phyloP scores from a whole-genome alignment of 805 yeast genomes.

The Myxozyma geophila region DNA sequence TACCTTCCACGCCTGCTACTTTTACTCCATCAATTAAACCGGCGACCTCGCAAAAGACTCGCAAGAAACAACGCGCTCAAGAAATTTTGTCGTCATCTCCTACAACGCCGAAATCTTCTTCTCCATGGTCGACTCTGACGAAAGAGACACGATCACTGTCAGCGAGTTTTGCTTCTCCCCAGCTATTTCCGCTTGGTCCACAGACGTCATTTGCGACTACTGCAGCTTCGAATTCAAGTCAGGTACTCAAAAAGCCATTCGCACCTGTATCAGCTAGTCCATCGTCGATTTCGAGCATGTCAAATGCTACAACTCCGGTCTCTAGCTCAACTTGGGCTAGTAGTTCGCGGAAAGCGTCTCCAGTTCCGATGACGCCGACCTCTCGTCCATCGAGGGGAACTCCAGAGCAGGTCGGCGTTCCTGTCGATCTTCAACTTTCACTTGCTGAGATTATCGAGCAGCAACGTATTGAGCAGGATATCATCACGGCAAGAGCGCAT shows the following conservation, averaged over 20 bases:
- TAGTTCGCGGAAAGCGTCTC: conserved; percentile 1
- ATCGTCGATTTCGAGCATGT: background rate
- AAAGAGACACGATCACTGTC: conserved; percentile 5
- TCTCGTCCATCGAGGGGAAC: background rate
- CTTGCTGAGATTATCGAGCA: conserved; percentile 40
- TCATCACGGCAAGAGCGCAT: conserved; percentile 42
- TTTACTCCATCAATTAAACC: background rate
- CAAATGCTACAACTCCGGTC: background rate
- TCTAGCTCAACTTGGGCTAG: background rate
- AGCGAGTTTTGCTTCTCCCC: conserved; percentile 4
- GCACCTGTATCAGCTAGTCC: background rate
- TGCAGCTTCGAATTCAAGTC: conserved; percentile 25
- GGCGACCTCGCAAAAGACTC: conserved; percentile 59
- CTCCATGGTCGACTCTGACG: conserved; percentile 32
- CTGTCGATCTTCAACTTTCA: conserved; percentile 22
- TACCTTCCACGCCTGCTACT: background rate
- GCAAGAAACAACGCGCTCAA: conserved; percentile 51
- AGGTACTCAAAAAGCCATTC: background rate
- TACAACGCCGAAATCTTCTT: conserved; percentile 6
- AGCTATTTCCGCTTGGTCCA: conserved; percentile 27
- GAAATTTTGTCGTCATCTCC: conserved; percentile 5
- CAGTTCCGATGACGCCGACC: background rate
- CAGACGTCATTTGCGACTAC: conserved; percentile 36
- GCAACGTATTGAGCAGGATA: conserved; percentile 50
- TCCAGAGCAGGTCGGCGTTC: background rate